Evolutionary conservation across 441 rosid genomes (phyloP).

Genomic region (Syzygium syzygioides): DNA sequence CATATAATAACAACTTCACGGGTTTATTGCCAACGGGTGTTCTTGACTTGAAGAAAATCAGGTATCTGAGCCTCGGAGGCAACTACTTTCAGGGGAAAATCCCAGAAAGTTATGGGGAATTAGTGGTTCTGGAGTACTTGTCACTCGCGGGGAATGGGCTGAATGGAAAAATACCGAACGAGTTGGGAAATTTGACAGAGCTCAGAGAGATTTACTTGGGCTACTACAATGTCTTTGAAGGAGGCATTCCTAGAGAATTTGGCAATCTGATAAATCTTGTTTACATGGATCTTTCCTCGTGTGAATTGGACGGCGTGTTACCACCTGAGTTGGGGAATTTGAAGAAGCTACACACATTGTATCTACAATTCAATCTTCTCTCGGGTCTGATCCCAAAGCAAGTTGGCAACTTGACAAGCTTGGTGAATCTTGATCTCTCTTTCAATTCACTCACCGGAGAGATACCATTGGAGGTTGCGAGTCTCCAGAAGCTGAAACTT

Average conservation of each 20-base stretch:
- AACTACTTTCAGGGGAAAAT: constrained; percentile 61
- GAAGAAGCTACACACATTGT: constrained; percentile 54
- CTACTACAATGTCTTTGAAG: constrained; percentile 59
- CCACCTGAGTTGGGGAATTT: constrained; percentile 66
- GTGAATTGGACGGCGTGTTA: constrained; percentile 53
- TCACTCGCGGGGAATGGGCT: constrained; percentile 67
- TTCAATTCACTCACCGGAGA: constrained; percentile 66
- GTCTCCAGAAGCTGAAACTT: constrained; percentile 44
- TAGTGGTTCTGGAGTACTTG: constrained; percentile 41
- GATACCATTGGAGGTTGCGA: constrained; percentile 53
- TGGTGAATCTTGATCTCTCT: constrained; percentile 71
- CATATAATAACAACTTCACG: constrained; percentile 69
- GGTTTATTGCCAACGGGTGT: constrained; percentile 65
- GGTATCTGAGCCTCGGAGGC: constrained; percentile 59
- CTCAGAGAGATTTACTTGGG: constrained; percentile 66
- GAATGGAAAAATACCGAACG: constrained; percentile 46
- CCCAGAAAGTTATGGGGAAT: constrained; percentile 49
- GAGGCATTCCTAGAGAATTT: constrained; percentile 61
- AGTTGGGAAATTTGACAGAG: constrained; percentile 59
- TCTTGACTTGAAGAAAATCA: constrained; percentile 31
- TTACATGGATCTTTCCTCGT: constrained; percentile 65
- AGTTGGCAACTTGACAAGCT: constrained; percentile 56
- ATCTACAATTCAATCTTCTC: constrained; percentile 67
- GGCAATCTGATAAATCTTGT: constrained; percentile 56
- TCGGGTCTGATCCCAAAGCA: constrained; percentile 49